Evolutionary conservation across 2,329 filamentous ascomycete genomes (phyloP), one percentile per base, ranked within the genome.

Genomic region (Biscogniauxia marginata): DNA sequence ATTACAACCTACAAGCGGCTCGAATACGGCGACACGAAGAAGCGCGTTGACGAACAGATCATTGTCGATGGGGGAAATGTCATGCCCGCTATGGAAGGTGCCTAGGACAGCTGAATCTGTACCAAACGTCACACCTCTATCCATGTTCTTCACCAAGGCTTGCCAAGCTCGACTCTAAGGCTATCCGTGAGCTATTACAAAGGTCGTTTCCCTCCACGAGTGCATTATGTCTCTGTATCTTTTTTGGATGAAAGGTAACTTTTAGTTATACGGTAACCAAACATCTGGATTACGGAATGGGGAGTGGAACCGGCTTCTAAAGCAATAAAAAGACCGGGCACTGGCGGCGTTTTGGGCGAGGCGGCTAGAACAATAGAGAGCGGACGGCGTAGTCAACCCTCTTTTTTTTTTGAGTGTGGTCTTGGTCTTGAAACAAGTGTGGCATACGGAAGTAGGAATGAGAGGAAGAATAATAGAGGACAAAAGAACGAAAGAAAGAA

Each of bases 1-100:
- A 93, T 99, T 64, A 86, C 84, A 49, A 99, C 93, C 0, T 99
- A 93, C 84, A 98, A 97, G 77, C 83, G 95, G 50, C 78, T 96
- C 16, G 93, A 98, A 70, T 79, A 83, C 62, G 84, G 84, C 45
- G 78, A 85, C 43, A 77, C 74, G 18, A 74, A 79, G 45, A 74
- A 71, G 56, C 79, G 77, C 34, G 73, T 88, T 49, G 86, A 89
- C 64, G 78, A 86, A 66, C 84, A 88, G 70, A 81, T 88, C 49
- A 82, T 89, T 54, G 85, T 89, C 46, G 84, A 89, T 48, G 83
- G 78, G 0, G 87, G 86, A 11, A 79, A 74, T 25, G 72, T 73
- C 18, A 55, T 71, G n/a, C 49, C 64, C 3, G 63, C 66, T 9
- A 60, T 22, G 48, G 21, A 58, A 20, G 34, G 55, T 21, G 52